These are phyloP conservation scores for Elsinoe arachidis DNA, from an alignment of 2,329 filamentous ascomycete species.

Conservation along the genomic window DNA sequence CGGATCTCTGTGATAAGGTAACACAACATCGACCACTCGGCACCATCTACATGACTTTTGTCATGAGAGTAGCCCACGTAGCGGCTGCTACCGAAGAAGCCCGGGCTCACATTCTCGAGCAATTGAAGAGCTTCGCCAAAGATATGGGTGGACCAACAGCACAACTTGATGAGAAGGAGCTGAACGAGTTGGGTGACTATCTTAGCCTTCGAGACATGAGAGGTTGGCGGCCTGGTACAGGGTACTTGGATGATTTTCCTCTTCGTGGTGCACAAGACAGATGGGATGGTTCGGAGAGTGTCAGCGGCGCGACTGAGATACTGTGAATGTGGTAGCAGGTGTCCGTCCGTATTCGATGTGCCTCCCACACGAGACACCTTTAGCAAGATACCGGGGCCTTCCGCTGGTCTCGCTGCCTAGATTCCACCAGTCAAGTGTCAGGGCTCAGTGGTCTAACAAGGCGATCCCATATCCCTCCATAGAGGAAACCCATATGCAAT, in stretches of 20 bases:
- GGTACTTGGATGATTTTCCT: not conserved
- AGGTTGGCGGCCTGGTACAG: not conserved
- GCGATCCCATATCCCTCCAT: no score
- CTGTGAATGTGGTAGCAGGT: not conserved
- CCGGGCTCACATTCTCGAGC: not conserved
- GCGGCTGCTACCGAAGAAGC: not conserved
- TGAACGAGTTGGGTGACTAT: constrained; percentile 4
- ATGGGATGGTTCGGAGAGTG: not conserved
- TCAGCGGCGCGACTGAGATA: not conserved
- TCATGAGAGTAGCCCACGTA: not conserved
- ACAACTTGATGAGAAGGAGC: not conserved
- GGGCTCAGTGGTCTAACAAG: no score
- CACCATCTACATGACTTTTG: constrained; percentile 11
- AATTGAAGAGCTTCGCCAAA: not conserved
- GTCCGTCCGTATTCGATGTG: no score
- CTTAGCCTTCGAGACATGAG: not conserved
- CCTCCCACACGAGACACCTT: no score
- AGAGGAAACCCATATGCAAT: no score
- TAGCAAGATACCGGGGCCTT: no score
- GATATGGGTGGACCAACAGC: constrained; percentile 7
- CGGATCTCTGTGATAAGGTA: constrained; percentile 9
- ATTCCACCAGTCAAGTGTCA: no score
- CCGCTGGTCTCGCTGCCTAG: no score
- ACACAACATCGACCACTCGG: constrained; percentile 7
- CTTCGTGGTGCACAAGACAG: not conserved